These are phyloP conservation scores for Furculomyces boomerangus DNA, from an alignment of 371 early-diverging fungal genomes.

Conservation along the genomic window DNA sequence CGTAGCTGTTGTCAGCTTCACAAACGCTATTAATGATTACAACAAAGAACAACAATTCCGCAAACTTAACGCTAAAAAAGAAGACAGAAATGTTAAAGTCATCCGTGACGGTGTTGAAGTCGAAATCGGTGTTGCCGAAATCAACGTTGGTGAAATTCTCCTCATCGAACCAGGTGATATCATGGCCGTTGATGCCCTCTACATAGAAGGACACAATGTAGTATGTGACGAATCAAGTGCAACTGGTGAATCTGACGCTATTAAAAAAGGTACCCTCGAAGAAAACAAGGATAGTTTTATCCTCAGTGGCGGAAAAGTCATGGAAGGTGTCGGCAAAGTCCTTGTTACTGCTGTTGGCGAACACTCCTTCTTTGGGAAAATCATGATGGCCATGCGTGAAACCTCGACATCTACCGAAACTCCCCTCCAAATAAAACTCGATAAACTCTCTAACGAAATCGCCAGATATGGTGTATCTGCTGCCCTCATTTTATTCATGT, in stretches of 20 bases:
- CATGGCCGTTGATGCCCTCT: conserved; percentile 73
- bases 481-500: conserved; percentile 58
- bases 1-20: conserved; percentile 75
- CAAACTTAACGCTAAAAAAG: conserved; percentile 76
- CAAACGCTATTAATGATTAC: conserved; percentile 91
- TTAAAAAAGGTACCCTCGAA: conserved; percentile 38
- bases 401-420: conserved; percentile 54
- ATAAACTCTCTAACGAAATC: conserved; percentile 70
- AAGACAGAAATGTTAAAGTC: conserved; percentile 67
- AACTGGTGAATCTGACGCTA: conserved; percentile 78
- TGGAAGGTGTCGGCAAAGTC: conserved; percentile 70
- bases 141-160: conserved; percentile 79
- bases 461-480: conserved; percentile 76
- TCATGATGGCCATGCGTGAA: conserved; percentile 61
- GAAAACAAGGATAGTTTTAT: conserved; percentile 64
- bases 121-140: conserved; percentile 64
- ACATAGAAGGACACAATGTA: conserved; percentile 57
- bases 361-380: conserved; percentile 62
- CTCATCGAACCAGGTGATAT: conserved; percentile 90
- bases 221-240: conserved; percentile 79
- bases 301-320: conserved; percentile 75
- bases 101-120: conserved; percentile 56
- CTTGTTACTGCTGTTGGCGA: conserved; percentile 76
- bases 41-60: conserved; percentile 90
- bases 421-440: conserved; percentile 81